Evolutionary conservation across 495 filamentous ascomycete species (phyloP), one percentile per base, ranked within the genome.

Genomic region (Oidiodendron maius): DNA sequence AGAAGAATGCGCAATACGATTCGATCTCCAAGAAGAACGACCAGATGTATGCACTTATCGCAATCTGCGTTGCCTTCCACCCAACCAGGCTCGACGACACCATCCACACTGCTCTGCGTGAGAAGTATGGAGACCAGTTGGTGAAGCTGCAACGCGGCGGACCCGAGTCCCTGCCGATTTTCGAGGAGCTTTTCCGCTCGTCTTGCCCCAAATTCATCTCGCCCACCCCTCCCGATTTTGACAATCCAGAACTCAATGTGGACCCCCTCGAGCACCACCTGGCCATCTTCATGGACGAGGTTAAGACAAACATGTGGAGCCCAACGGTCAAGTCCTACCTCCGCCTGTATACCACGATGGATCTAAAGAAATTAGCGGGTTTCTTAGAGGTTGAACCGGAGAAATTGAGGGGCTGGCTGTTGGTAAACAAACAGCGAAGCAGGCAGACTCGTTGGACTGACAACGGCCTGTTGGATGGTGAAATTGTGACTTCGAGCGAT

Each of bases 131-230:
- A 53, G 93, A 98, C 69, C 87, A 96, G 74, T 87, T 98, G 59
- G 81, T 86, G 57, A 87, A 90, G 61, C 82, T 98, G 67, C 93
- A 98, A 73, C 87, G 87, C 42, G 93, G 93, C 52, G 93, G 93
- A 17, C 90, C 91, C 39, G 94, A 97, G 55, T 84, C 91, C 39
- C 82, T 98, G 6, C 91, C 91, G 54, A 77, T 98, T 52, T 98
- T 94, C 60, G 93, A 98, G 74, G 90, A 96, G 71, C 80, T 98
- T 51, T 98, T 98, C 84, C 81, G 86, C 55, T 74, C 81, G 39
- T 87, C 93, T 30, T 98, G 93, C 82, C 93, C 93, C 63, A 97
- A 96, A 74, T 98, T 98, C 77, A 98, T 98, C 79, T 91, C 84
- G 46, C 94, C 93, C 16, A 94, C 91, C 4, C 91, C 91, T 40